Base-by-base conservation (phyloP, 129 eudicot species). In the carrot (Daucus carota) region DNA sequence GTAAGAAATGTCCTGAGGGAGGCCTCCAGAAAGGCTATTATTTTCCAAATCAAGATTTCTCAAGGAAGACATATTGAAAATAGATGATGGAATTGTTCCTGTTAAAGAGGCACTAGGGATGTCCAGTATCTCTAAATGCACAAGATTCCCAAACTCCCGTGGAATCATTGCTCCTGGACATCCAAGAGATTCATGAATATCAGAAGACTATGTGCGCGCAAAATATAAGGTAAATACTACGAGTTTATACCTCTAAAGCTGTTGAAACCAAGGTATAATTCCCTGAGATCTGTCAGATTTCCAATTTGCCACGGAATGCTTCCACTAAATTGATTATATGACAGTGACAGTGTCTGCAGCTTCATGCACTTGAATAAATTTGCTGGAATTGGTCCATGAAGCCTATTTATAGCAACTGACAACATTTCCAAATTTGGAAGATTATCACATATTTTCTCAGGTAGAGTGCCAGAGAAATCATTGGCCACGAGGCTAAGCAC, bases 381-480 rank as follows among this genome's bases (percentile, higher is more conserved):
- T 1, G 18, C 32, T 10, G 81, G 87, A 48, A 76, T 47, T 65
- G n/a, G 28, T 28, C 87, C 87, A 4, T 40, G 6, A 48, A 84
- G 50, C 22, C 38, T 8, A 67, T 84, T 84, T n/a, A 1, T 0
- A 5, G 76, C 73, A 2, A 84, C 46, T 52, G 33, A 15, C 14
- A 83, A 71, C 17, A 18, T 60, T 26, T 28, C 43, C 15, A 83
- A 50, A 22, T 40, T 38, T 0, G 80, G n/a, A 8, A 44, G 62
- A 71, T 36, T 9, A 43, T 78, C 24, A 46, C 77, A 78, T n/a
- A 68, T 17, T 16, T 36, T 15, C 43, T 29, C 73, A 4, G 73
- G 73, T 22, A 68, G 79, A 28, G 6, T 65, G 7, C 87, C 84
- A 4, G 79, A 66, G 4, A 84, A 18, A 18, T 44, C 20, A 42